Conservation (phyloP, 176 grass and related monocot species). For the Oryza coarctata region DNA sequence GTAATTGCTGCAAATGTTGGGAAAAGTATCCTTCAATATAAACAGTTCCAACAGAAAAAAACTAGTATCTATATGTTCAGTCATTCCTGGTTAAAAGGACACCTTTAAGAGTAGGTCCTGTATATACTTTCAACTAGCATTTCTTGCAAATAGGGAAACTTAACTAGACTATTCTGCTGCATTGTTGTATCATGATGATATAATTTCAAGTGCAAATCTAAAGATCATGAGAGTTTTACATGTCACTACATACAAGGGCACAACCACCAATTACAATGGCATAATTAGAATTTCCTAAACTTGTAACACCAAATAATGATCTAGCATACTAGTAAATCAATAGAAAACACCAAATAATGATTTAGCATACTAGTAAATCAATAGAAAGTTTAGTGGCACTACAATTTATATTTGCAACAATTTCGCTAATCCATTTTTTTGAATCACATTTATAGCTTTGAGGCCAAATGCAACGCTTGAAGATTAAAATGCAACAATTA, state of each 20-base stretch:
- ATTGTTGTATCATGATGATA: background rate
- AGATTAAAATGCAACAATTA: background rate
- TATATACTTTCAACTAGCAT: background rate
- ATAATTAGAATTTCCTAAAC: background rate
- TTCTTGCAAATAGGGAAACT: background rate
- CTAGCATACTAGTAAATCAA: background rate
- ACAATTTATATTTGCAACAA: background rate
- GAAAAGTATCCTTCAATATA: constrained; percentile 13
- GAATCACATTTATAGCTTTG: background rate
- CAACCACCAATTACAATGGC: no score
- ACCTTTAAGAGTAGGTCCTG: background rate
- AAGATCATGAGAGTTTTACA: no score
- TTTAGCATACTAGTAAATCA: background rate
- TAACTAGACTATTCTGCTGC: background rate
- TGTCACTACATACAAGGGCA: no score
- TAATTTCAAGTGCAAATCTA: background rate
- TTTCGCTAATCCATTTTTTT: background rate
- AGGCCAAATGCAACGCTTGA: background rate
- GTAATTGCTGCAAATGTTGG: constrained; percentile 71
- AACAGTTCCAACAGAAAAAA: background rate
- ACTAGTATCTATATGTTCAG: background rate
- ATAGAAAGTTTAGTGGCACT: background rate
- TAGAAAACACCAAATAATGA: background rate
- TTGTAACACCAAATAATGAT: background rate
- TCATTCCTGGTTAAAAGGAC: background rate